Conservation (phyloP, 345 rosid species). For the Abelmoschus esculentus region DNA sequence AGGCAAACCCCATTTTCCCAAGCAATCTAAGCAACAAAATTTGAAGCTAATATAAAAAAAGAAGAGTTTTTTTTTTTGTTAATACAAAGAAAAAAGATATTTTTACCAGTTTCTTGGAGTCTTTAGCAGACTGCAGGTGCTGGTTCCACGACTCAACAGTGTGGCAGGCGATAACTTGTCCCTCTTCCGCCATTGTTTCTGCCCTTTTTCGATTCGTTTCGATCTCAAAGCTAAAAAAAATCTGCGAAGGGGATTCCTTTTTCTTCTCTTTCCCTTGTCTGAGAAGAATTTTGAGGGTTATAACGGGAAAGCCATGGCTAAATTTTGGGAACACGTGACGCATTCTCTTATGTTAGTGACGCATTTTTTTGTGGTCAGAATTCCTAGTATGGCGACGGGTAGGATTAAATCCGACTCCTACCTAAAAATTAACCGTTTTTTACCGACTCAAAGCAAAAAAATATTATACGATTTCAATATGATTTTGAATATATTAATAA, state of each 20-base stretch:
- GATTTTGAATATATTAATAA: too few relatives aligned
- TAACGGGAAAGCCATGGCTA: background rate
- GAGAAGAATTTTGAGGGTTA: background rate
- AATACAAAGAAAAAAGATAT: background rate
- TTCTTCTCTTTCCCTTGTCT: background rate
- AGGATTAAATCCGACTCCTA: too few relatives aligned
- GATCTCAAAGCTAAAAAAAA: background rate
- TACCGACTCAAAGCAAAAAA: too few relatives aligned
- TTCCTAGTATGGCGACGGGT: too few relatives aligned
- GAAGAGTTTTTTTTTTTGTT: background rate
- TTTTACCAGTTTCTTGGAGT: constrained; percentile 58
- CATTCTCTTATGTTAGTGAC: too few relatives aligned
- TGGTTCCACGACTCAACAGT: constrained; percentile 55
- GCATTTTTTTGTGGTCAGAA: background rate
- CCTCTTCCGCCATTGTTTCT: constrained; percentile 38
- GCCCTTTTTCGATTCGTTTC: background rate
- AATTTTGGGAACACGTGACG: background rate
- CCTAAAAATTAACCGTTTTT: too few relatives aligned
- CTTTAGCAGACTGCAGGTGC: constrained; percentile 46
- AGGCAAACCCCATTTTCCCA: constrained; percentile 1
- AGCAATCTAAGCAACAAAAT: background rate
- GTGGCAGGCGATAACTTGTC: constrained; percentile 76
- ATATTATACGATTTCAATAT: too few relatives aligned
- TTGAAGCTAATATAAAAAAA: background rate
- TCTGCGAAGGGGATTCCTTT: background rate